A percentile compares a stretch with the other conserved stretches of the same genome.
phyloP scores from a whole-genome alignment of 2,329 filamentous ascomycete genomes.

The Lanzia echinophila region DNA sequence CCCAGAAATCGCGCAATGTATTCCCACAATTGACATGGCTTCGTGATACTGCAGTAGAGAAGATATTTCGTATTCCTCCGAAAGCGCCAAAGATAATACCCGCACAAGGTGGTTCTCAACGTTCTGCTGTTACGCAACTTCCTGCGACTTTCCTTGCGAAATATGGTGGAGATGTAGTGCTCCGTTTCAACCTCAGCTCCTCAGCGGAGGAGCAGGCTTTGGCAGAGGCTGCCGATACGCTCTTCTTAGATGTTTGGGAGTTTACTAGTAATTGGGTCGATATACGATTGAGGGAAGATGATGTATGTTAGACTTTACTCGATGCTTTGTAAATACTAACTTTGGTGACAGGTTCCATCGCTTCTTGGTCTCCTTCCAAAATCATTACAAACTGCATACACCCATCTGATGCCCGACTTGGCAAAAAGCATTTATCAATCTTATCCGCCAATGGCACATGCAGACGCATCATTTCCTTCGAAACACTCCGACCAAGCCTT shows the following conservation, averaged over 20 bases:
- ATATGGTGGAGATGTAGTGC: slow-evolving; percentile 78
- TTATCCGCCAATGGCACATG: slow-evolving; percentile 43
- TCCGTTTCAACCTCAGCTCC: slow-evolving; percentile 76
- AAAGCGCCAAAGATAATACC: slow-evolving; percentile 19
- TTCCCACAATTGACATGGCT: slow-evolving; percentile 46
- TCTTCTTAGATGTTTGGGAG: slow-evolving; percentile 89
- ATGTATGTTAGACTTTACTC: slow-evolving; percentile 44
- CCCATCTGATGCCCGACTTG: slow-evolving; percentile 72
- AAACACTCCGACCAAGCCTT: slow-evolving; percentile 25
- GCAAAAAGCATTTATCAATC: slow-evolving; percentile 70
- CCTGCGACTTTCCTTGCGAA: slow-evolving; percentile 33
- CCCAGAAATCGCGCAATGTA: slow-evolving; percentile 20
- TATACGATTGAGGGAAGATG: slow-evolving; percentile 68
- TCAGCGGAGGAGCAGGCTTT: slow-evolving; percentile 63
- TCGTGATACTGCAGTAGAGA: slow-evolving; percentile 43
- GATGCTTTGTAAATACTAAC: slow-evolving; percentile 11
- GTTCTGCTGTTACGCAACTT: slow-evolving; percentile 28
- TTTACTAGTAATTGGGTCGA: slow-evolving; percentile 78
- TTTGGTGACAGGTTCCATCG: slow-evolving; percentile 48
- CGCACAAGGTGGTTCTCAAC: slow-evolving; percentile 13
- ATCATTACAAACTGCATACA: slow-evolving; percentile 65
- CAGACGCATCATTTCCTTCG: slow-evolving; percentile 17
- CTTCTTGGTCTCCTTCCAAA: slow-evolving; percentile 71
- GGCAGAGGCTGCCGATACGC: slow-evolving; percentile 62
- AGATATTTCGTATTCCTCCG: slow-evolving; percentile 40